Conservation (phyloP, 2,329 filamentous ascomycete species). For the Cordyceps javanica region DNA sequence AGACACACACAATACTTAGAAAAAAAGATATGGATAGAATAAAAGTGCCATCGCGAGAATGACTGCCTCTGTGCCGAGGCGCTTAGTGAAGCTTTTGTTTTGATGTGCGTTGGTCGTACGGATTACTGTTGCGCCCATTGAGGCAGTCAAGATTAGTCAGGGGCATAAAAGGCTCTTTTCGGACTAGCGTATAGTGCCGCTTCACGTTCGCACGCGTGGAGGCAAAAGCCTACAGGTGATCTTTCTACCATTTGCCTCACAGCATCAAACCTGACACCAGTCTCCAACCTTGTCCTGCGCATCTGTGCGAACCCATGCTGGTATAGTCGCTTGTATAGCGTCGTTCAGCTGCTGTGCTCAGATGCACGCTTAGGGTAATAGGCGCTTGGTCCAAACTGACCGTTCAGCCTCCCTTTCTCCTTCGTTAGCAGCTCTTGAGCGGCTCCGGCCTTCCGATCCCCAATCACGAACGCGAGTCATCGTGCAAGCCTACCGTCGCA, state of each 20-base stretch:
- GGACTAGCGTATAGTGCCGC: not conserved
- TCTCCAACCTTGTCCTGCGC: not conserved
- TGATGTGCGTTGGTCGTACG: too few relatives aligned
- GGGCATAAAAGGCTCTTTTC: not conserved
- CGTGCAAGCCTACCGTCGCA: not conserved
- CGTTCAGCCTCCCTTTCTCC: conserved; percentile 2
- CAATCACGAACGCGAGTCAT: not conserved
- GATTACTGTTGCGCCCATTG: too few relatives aligned
- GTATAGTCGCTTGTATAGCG: not conserved
- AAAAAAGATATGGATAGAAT: too few relatives aligned
- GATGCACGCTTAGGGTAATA: conserved; percentile 7
- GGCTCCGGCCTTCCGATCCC: not conserved
- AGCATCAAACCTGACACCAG: not conserved
- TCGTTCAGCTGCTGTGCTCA: conserved; percentile 1
- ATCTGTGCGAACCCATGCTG: not conserved
- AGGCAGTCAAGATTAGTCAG: conserved; percentile 11
- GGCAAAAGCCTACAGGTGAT: conserved; percentile 6
- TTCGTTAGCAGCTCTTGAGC: not conserved
- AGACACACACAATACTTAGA: too few relatives aligned
- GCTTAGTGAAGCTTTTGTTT: too few relatives aligned
- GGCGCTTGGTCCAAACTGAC: conserved; percentile 9
- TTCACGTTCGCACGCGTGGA: conserved; percentile 7
- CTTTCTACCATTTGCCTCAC: not conserved
- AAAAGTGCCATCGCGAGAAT: too few relatives aligned
- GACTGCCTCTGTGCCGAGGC: too few relatives aligned